These are phyloP conservation scores for Aspergillus oerlinghausenensis DNA, from an alignment of 2,329 filamentous ascomycete species.

Conservation along the genomic window DNA sequence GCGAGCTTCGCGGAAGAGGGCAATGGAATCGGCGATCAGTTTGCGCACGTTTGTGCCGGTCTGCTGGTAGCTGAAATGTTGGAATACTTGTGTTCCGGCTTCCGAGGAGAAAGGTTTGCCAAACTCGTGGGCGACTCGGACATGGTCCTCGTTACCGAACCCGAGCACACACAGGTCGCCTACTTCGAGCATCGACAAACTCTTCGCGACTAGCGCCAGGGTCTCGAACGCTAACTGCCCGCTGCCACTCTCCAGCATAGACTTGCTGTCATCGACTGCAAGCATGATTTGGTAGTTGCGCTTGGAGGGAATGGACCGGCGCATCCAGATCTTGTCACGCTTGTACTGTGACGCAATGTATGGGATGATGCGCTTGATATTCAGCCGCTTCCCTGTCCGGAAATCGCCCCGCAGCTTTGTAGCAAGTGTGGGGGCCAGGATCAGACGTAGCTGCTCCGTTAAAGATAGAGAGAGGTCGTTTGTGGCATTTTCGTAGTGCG, in stretches of 20 bases:
- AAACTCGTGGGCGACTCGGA: slow-evolving; percentile 82
- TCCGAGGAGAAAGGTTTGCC: slow-evolving; percentile 75
- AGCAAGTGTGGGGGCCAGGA: slow-evolving; percentile 87
- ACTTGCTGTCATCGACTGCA: slow-evolving; percentile 91
- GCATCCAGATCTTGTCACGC: slow-evolving; percentile 99
- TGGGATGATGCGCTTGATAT: slow-evolving; percentile 98
- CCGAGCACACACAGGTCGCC: slow-evolving; percentile 89
- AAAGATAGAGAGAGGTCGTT: slow-evolving; percentile 82
- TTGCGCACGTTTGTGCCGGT: slow-evolving; percentile 78
- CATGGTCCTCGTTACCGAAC: slow-evolving; percentile 68
- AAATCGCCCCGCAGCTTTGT: slow-evolving; percentile 96
- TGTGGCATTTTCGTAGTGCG: slow-evolving; percentile 75
- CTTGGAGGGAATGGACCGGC: slow-evolving; percentile 84
- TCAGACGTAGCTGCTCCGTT: slow-evolving; percentile 91
- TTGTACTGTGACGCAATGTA: slow-evolving; percentile 99
- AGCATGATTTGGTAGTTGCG: slow-evolving; percentile 96
- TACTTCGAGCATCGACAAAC: slow-evolving; percentile 86
- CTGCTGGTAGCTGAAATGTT: slow-evolving; percentile 80
- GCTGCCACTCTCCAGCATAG: slow-evolving; percentile 79
- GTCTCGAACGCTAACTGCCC: slow-evolving; percentile 86
- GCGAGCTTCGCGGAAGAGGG: slow-evolving; percentile 74
- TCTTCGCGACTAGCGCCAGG: slow-evolving; percentile 82
- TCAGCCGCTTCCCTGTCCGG: slow-evolving; percentile 94
- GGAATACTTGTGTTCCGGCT: slow-evolving; percentile 76
- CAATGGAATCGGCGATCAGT: slow-evolving; percentile 71